Evolutionary conservation across 2,329 filamentous ascomycete species (phyloP), one percentile per base, ranked within the genome.

Genomic region (Colletotrichum lindemuthianum): DNA sequence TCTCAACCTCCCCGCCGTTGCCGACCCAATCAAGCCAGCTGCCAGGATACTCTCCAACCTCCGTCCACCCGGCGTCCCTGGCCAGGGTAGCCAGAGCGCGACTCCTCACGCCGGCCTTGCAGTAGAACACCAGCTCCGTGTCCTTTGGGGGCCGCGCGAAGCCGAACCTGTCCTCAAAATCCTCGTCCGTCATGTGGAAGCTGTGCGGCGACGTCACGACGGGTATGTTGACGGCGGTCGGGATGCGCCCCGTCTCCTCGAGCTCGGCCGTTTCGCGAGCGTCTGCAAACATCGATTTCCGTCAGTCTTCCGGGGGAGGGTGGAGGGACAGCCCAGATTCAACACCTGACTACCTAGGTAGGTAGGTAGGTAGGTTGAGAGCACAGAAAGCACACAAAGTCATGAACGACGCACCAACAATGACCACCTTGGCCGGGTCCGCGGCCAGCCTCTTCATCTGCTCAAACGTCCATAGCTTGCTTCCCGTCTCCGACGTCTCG

Each of bases 101-200:
- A 70, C 92, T 93, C 74, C 96, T 84, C 68, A 98, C 92, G 2
- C 96, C 96, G 0, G 94, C 90, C 80, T 93, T 96, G 80, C 96
- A 99, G 77, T 97, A 98, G 72, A 98, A 96, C 4, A 98, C 84
- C 12, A 97, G 76, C 68, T 86, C 82, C 37, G 77, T 75, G 48
- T 86, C 82, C 65, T 80, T 81, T 2, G 72, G 71, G 0, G 84
- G 94, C 66, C 92, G 91, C 64, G 84, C 79, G 73, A 91, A 97
- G 4, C 93, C 94, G 77, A 93, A 94, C 13, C 90, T 81, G 65
- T 93, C 92, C 73, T 91, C 86, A 73, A 98, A 98, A 68, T 97
- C 93, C 11, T 92, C 90, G 0, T 84, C 82, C 0, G 83, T 75
- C 8, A 97, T 84, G 76, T 93, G 90, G 72, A 96, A 89, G 64